phyloP scores from a whole-genome alignment of 768 basidiomycete genomes.

The Sporobolomyces pararoseus region DNA sequence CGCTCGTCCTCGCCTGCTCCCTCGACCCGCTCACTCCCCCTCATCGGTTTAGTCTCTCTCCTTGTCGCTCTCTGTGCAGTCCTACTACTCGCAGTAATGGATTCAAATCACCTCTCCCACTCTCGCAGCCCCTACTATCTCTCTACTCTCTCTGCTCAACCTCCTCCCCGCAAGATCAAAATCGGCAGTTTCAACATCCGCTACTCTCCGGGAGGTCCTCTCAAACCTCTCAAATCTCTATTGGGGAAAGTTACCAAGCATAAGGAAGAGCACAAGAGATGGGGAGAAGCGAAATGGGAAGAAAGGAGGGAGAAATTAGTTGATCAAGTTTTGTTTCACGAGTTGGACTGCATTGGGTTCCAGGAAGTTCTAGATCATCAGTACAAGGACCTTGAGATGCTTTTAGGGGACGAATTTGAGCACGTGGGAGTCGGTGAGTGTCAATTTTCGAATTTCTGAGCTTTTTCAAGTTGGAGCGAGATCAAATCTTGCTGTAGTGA shows the following conservation, averaged over 20 bases:
- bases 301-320: slow-evolving; percentile 27
- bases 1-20: neutral
- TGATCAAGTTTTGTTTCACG: slow-evolving; percentile 36
- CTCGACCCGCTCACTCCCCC: neutral
- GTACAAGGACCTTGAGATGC: slow-evolving; percentile 18
- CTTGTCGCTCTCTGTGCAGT: neutral
- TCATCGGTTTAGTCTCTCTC: slow-evolving; percentile 3
- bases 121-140: neutral
- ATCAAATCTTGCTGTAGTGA: no score
- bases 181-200: slow-evolving; percentile 22
- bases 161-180: neutral
- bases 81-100: neutral
- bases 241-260: no score
- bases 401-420: slow-evolving; percentile 25
- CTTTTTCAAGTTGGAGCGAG: no score
- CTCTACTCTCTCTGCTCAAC: neutral
- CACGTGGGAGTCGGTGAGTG: slow-evolving; percentile 37
- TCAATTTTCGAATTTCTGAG: no score
- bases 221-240: neutral
- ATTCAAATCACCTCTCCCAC: neutral
- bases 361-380: slow-evolving; percentile 42
- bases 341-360: slow-evolving; percentile 39
- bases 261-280: neutral
- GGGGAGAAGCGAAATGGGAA: slow-evolving; percentile 20
- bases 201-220: neutral